These are phyloP conservation scores for Strobilomyces dryophilus DNA, from an alignment of 768 basidiomycete species.

Conservation along the genomic window DNA sequence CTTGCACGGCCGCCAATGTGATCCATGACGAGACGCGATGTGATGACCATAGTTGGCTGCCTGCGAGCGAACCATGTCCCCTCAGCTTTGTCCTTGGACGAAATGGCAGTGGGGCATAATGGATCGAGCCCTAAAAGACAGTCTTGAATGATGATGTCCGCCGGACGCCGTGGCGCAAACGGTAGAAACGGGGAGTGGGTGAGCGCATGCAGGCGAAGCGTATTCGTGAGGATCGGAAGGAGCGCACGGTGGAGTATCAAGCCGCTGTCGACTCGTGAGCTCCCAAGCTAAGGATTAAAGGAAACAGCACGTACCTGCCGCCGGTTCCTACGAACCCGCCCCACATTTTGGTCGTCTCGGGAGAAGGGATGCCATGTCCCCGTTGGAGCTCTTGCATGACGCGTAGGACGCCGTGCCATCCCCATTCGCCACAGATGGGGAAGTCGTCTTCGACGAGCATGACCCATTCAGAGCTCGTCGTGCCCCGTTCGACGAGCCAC, in stretches of 20 bases:
- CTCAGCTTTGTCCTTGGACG: constrained; percentile 1
- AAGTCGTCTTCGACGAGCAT: constrained; percentile 45
- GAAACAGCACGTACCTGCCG: constrained; percentile 29
- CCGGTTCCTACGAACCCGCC: constrained; percentile 42
- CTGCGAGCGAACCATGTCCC: constrained; percentile 8
- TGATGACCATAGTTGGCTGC: constrained; percentile 33
- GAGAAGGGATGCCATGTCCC: constrained; percentile 11
- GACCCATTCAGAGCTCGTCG: constrained; percentile 35
- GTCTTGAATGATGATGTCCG: constrained; percentile 41
- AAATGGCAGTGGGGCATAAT: constrained; percentile 28
- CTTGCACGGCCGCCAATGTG: constrained; percentile 38
- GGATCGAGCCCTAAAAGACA: constrained; percentile 39
- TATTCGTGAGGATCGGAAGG: constrained; percentile 31
- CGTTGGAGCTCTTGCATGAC: constrained; percentile 32
- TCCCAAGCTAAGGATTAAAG: neutral
- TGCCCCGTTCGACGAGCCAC: constrained; percentile 27
- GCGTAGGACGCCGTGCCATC: constrained; percentile 30
- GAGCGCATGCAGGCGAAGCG: constrained; percentile 32
- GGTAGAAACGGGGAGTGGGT: constrained; percentile 24
- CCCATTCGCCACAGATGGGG: constrained; percentile 36
- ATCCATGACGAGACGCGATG: constrained; percentile 40
- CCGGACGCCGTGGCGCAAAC: constrained; percentile 28
- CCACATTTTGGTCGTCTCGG: constrained; percentile 19
- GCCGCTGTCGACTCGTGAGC: constrained; percentile 27
- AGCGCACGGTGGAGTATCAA: constrained; percentile 37